Evolutionary conservation across 805 yeast genomes (phyloP), one percentile per base, ranked within the genome.

Genomic region (Metschnikowia peoriensis): DNA sequence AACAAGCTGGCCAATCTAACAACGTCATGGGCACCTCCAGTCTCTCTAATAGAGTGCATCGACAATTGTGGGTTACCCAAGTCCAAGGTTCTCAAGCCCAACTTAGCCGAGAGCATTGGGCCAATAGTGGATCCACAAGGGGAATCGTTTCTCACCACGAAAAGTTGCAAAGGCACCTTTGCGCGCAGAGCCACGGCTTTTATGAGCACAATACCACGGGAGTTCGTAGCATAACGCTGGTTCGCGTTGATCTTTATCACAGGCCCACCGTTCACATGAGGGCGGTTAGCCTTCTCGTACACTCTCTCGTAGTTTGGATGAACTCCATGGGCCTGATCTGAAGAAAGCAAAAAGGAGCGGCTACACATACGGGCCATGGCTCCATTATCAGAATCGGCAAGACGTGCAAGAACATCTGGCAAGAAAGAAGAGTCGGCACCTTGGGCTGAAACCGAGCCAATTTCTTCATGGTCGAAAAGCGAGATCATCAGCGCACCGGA

Each of bases 71-170:
- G 96, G 63, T 89, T 89, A 52, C 98, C 98, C 49, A 92, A 70
- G 69, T 92, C 98, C 55, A 92, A 70, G 3, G 97, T 89, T 65
- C 94, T 80, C 47, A 92, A 79, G 49, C 98, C 98, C 38, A 91
- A 78, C 60, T 87, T 87, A 2, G 96, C 85, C 37, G 97, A 86
- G 52, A 93, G 74, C 69, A 92, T 88, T 17, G 98, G 98, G 1
- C 98, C 99, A 63, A 93, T 93, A 1, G 99, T 93, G 1, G 96
- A 86, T 2, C 99, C 99, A 71, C 98, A 93, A 2, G 97, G 89
- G 2, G 96, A 84, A 65, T 88, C 96, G 67, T 93, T 94, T 51
- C 93, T 81, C 28, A 88, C 96, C n/a, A 92, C 97, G 72, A 93
- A 90, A 51, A 91, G 69, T 69, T 93, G 99, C 56, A 93, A 70